phyloP scores from a whole-genome alignment of 257 asterid genomes.

The Jasminum sambac region DNA sequence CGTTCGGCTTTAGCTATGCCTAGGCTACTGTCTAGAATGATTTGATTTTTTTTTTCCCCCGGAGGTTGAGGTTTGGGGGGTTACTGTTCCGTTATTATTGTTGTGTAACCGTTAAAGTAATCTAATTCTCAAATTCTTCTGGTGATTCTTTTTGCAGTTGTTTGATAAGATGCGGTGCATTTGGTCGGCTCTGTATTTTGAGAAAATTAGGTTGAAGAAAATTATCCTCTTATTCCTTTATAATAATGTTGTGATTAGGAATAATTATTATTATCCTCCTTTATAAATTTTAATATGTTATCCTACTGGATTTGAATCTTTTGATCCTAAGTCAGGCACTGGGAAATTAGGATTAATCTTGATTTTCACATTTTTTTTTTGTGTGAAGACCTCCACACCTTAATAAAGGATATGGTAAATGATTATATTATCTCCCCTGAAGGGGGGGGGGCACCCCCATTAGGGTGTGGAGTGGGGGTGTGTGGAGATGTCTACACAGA shows the following conservation, averaged over 20 bases:
- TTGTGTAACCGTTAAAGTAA: neutral
- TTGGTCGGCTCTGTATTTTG: constrained; percentile 26
- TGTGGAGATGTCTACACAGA: too few species aligned
- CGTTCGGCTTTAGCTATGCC: neutral
- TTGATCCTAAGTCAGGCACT: constrained; percentile 5
- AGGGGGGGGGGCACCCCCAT: too few species aligned
- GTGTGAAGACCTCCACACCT: too few species aligned
- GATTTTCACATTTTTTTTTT: too few species aligned
- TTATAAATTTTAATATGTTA: constrained; percentile 26
- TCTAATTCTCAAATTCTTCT: neutral
- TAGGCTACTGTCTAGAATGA: neutral
- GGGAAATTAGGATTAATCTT: too few species aligned
- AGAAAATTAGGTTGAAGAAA: constrained; percentile 8
- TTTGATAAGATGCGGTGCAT: constrained; percentile 33
- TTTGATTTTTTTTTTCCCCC: too few species aligned
- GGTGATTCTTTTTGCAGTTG: constrained; percentile 11
- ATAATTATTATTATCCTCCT: neutral
- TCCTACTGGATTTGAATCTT: constrained; percentile 18
- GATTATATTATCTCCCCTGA: too few species aligned
- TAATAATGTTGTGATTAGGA: neutral
- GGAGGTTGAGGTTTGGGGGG: too few species aligned
- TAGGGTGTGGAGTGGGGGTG: too few species aligned
- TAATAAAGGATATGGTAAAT: too few species aligned
- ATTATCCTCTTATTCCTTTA: constrained; percentile 17
- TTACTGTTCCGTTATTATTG: neutral